Percentiles rank a stretch among this genome's conserved stretches.
These are phyloP conservation scores for Salix caprea DNA, from an alignment of 345 rosid genomes.

Conservation along the genomic window DNA sequence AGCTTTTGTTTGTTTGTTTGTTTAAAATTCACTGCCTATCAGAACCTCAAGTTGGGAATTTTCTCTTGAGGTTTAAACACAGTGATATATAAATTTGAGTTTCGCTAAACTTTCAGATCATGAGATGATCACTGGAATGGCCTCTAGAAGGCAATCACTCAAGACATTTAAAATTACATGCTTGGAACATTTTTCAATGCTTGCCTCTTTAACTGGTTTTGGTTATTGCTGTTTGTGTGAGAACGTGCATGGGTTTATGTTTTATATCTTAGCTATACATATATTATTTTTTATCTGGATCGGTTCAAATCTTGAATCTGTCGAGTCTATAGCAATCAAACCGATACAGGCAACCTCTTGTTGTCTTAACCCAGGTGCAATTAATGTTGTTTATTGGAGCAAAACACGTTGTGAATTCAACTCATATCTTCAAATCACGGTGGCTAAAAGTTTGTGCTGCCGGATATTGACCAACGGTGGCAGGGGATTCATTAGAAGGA, in stretches of 20 bases:
- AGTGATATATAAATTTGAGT: conserved; percentile 51
- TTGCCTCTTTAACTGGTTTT: neutral
- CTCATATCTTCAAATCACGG: neutral
- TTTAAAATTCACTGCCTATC: conserved; percentile 43
- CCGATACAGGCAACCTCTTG: no score
- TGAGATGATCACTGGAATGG: conserved; percentile 25
- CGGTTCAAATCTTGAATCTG: no score
- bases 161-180: neutral
- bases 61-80: conserved; percentile 52
- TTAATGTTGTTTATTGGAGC: neutral
- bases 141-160: conserved; percentile 7
- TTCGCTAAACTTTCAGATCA: conserved; percentile 22
- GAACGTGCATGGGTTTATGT: neutral
- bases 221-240: neutral
- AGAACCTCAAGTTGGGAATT: conserved; percentile 44
- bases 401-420: neutral
- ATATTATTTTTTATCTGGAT: no score
- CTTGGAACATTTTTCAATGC: neutral
- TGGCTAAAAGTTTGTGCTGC: neutral
- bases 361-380: neutral
- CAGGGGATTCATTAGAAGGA: neutral
- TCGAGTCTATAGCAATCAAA: no score
- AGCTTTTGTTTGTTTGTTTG: neutral
- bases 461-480: neutral
- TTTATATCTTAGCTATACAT: no score